Evolutionary conservation across 352 stramenopile species (phyloP).

Genomic region (Albugo candida): DNA sequence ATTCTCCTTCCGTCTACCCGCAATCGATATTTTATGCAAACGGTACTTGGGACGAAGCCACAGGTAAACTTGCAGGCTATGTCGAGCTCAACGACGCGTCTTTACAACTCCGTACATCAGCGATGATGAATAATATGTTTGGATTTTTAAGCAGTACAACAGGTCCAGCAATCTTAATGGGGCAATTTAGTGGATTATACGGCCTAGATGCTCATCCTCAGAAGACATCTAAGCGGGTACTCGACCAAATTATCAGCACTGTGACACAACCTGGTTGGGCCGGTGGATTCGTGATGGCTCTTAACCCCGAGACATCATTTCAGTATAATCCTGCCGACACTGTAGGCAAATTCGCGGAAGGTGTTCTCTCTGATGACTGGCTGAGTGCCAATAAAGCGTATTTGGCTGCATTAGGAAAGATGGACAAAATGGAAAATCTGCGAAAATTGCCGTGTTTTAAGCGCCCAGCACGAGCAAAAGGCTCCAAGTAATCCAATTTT

Average conservation of each 20-base stretch:
- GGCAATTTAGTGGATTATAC: constrained; percentile 20
- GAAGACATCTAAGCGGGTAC: constrained; percentile 15
- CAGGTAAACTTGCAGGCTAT: constrained; percentile 8
- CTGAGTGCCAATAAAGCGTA: constrained; percentile 11
- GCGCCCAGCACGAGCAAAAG: neutral
- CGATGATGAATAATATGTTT: constrained; percentile 22
- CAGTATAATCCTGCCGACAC: constrained; percentile 20
- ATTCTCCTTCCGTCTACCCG: constrained; percentile 14
- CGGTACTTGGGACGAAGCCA: constrained; percentile 2
- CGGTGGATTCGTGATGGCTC: constrained; percentile 16
- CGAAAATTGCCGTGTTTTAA: constrained; percentile 16
- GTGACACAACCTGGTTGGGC: constrained; percentile 15
- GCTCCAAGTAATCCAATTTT: too few relatives aligned
- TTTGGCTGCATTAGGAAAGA: constrained; percentile 10
- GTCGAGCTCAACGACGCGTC: constrained; percentile 14
- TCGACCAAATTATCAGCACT: constrained; percentile 15
- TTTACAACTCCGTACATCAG: constrained; percentile 9
- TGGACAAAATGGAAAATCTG: constrained; percentile 17
- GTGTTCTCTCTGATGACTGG: constrained; percentile 12
- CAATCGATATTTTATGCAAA: constrained; percentile 14
- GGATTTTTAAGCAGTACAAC: constrained; percentile 13
- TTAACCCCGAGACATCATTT: constrained; percentile 21
- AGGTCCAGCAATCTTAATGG: constrained; percentile 12
- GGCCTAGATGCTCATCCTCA: constrained; percentile 11
- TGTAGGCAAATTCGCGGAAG: constrained; percentile 9